Conservation (phyloP, 73 alveolate species). For the Blepharisma japonicum region DNA sequence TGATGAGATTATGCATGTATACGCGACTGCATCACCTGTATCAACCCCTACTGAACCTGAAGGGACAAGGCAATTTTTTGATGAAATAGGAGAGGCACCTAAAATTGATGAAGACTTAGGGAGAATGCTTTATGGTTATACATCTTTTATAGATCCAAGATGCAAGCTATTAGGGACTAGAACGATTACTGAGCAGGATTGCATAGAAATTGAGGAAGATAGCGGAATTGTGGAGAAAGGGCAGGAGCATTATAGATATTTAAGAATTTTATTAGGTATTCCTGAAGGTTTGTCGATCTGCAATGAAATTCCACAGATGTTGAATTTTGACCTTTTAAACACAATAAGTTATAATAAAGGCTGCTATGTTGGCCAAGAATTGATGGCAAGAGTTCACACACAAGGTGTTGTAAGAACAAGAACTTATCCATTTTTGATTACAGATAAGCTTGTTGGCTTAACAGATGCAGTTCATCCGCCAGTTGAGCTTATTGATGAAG, state of each 20-base stretch:
- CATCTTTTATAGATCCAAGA: neutral
- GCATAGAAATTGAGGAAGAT: neutral
- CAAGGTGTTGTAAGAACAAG: constrained; percentile 63
- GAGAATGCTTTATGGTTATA: too few relatives aligned
- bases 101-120: too few relatives aligned
- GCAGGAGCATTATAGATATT: constrained; percentile 6
- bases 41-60: neutral
- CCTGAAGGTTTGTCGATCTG: constrained; percentile 47
- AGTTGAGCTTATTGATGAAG: neutral
- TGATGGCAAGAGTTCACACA: constrained; percentile 66
- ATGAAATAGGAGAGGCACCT: neutral
- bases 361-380: constrained; percentile 77
- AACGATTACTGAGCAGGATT: neutral
- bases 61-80: neutral
- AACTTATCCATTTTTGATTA: constrained; percentile 15
- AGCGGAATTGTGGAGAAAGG: neutral
- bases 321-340: constrained; percentile 50
- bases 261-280: constrained; percentile 42
- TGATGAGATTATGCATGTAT: neutral
- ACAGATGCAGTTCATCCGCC: neutral
- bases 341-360: constrained; percentile 60
- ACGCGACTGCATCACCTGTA: neutral
- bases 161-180: neutral
- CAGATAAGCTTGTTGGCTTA: neutral
- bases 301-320: constrained; percentile 54